Evolutionary conservation across 306 rosid species (phyloP), one percentile per base, ranked within the genome.

Genomic region (Cicer chorassanicum): DNA sequence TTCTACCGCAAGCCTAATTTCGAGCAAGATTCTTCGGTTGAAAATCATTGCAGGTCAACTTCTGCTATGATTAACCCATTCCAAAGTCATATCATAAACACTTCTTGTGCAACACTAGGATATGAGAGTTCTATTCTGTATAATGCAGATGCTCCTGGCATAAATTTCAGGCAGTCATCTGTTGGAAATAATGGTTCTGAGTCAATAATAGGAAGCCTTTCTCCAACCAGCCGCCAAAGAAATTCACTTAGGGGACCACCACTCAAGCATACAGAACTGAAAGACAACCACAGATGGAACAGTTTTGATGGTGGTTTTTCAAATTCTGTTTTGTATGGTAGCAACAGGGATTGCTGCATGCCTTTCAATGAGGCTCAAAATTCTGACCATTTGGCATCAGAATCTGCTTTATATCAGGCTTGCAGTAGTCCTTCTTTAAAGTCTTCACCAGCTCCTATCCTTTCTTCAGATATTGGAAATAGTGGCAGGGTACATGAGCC

Each of bases 11-110:
- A 84, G 15, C 75, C 80, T 61, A n/a, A 18, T 79, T 53, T 50
- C 10, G 84, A 74, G 41, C 54, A 46, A 60, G 73, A 42, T 76
- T 75, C 79, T 75, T 70, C 72, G 59, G 44, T 44, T 73, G 80
- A 79, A 87, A 66, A 75, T 69, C 81, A 60, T 82, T 70, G 11
- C 8, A 66, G 81, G 68, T 36, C 74, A 80, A 62, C 75, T 70
- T 76, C 86, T 45, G 41, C 80, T 48, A 39, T 65, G 55, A 41
- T 51, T 71, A 76, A 68, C 74, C 83, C 76, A 65, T 70, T 41
- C 41, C 75, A 57, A 49, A 15, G 29, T 4, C 84, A 51, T 14
- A 51, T 78, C 42, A 29, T 76, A 55, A 14, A 54, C 60, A 56
- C 62, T 48, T 70, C 82, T 36, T 24, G 56, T 74, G 56, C 66